Base-by-base conservation (phyloP, 1,284 basidiomycete species). In the Hemileia vastatrix region DNA sequence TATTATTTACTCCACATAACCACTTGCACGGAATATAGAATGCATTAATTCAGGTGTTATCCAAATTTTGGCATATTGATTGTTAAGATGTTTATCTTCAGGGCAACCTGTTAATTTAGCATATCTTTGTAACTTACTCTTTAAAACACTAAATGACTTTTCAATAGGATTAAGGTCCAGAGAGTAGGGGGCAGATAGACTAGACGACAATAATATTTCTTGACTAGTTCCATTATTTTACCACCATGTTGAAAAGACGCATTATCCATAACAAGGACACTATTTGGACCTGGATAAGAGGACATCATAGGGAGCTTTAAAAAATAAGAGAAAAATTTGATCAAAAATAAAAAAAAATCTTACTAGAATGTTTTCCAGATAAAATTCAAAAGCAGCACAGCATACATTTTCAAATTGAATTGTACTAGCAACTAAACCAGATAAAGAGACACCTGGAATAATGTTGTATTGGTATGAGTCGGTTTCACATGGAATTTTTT, bases 211-310 rank as follows among this genome's bases (percentile, higher is more conserved):
- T n/a, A 43, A 6, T 54, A 36, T 36, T 13, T 19, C 23, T 54
- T 36, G 2, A 54, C 13, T 3, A 54, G 18, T 19, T 36, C 52
- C n/a, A 8, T 6, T 4, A 54, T 36, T 18, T 21, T 13, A 5
- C 52, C 32, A 18, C 43, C 8, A 21, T 36, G 31, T 9, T 54
- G 24, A 19, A 54, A 4, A 2, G 24, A 18, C 8, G 32, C 52
- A 21, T 54, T 54, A 32, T 54, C 52, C 31, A 54, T 33, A 4
- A 54, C 31, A 3, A 54, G 3, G 2, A 52, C 52, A 54, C 43
- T 19, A 18, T n/a, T 3, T 2, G 31, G 6, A 54, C 13, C 31
- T 54, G 5, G 4, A 52, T n/a, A 32, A 27, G 13, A 9, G 18
- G 3, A 3, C 23, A 21, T 19, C 15, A 51, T 4, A n/a, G 6